Conservation (phyloP, 2,329 filamentous ascomycete genomes). For the Lachnellula subtilissima region DNA sequence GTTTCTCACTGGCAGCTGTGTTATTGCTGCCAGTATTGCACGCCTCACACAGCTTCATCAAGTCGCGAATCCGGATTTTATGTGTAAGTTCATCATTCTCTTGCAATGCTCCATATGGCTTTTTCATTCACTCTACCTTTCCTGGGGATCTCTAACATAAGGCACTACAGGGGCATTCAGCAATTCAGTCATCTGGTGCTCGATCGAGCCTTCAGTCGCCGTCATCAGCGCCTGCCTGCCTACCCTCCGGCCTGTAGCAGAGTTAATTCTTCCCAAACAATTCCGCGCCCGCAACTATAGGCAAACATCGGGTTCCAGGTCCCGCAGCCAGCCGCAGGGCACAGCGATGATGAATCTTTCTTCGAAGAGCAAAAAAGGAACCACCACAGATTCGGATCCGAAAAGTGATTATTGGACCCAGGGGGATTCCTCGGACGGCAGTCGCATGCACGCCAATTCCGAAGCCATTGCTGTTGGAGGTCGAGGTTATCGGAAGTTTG, state of each 20-base stretch:
- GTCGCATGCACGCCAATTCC: too few relatives aligned
- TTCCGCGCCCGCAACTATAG: background rate
- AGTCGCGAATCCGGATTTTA: background rate
- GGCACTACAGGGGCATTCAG: background rate
- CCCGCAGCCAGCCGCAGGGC: too few relatives aligned
- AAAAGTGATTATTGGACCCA: too few relatives aligned
- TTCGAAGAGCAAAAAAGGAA: too few relatives aligned
- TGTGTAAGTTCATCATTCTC: background rate
- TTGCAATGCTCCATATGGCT: too few relatives aligned
- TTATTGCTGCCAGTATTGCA: background rate
- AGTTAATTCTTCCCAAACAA: background rate
- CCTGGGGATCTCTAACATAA: background rate
- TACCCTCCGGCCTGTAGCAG: background rate
- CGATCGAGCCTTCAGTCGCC: conserved; percentile 1
- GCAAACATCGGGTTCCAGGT: too few relatives aligned
- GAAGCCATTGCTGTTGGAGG: too few relatives aligned
- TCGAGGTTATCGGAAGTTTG: too few relatives aligned
- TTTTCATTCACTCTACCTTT: too few relatives aligned
- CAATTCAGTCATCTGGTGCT: conserved; percentile 6
- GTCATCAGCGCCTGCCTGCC: conserved; percentile 8
- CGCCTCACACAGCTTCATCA: background rate
- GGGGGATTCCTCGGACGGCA: too few relatives aligned
- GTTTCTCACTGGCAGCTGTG: conserved; percentile 5
- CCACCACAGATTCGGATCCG: too few relatives aligned
- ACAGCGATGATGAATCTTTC: too few relatives aligned